phyloP scores from a whole-genome alignment of 148 eudicot genomes.

The Arbutus unedo region DNA sequence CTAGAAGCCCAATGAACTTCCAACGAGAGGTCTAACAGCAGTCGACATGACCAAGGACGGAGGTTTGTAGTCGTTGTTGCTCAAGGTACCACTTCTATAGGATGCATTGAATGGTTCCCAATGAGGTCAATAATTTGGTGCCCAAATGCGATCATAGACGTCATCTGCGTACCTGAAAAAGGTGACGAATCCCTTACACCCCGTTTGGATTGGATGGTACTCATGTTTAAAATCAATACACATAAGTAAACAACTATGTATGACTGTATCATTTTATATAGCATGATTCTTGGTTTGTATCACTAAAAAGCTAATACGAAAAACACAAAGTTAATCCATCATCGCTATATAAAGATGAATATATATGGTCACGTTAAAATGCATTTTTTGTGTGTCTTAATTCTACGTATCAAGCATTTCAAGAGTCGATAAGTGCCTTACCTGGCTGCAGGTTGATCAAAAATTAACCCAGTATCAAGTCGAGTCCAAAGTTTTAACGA shows the following conservation, averaged over 20 bases:
- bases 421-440: not conserved
- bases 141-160: conserved; percentile 41
- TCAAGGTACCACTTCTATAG: not conserved
- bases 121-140: not conserved
- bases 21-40: not conserved
- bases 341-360: no score
- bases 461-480: conserved; percentile 2
- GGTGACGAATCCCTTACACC: not conserved
- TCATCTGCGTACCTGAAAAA: conserved; percentile 37
- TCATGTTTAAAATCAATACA: no score
- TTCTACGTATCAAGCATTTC: not conserved
- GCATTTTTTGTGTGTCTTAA: no score
- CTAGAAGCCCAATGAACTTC: not conserved
- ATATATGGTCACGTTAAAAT: no score
- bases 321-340: no score
- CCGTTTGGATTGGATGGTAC: no score
- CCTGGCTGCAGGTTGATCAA: not conserved
- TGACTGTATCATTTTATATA: no score
- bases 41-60: conserved; percentile 33
- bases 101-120: not conserved
- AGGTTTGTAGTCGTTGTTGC: not conserved
- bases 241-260: no score
- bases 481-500: conserved; percentile 21
- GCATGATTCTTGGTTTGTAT: no score
- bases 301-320: no score